phyloP scores from a whole-genome alignment of 805 yeast genomes.

The Tanozyma kutaoensis region DNA sequence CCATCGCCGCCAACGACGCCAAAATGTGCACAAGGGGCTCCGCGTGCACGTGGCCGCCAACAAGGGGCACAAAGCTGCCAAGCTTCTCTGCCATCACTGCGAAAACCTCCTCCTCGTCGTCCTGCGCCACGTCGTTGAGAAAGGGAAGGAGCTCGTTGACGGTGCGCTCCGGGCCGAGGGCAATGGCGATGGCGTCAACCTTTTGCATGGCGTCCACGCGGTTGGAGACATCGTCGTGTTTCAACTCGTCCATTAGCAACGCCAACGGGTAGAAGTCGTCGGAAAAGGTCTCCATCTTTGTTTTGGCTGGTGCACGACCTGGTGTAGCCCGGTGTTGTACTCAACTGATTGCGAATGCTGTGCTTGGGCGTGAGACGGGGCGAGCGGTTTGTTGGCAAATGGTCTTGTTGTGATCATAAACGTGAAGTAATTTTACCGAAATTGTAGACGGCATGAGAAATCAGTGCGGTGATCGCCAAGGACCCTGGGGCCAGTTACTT shows the following conservation, averaged over 20 bases:
- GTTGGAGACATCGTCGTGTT: conserved; percentile 90
- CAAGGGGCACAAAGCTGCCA: conserved; percentile 74
- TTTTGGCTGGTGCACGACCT: no score
- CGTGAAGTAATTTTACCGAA: no score
- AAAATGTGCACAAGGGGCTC: conserved; percentile 46
- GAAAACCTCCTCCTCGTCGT: conserved; percentile 96
- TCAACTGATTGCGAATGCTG: no score
- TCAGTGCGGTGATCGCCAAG: no score
- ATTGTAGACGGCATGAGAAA: no score
- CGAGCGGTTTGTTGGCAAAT: no score
- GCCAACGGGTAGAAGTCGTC: conserved; percentile 96
- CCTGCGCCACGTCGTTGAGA: conserved; percentile 79
- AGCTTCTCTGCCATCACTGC: conserved; percentile 86
- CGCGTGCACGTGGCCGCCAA: conserved; percentile 64
- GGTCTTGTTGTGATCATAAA: no score
- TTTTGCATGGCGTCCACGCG: conserved; percentile 92
- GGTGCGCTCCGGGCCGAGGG: conserved; percentile 89
- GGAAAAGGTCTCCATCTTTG: no score
- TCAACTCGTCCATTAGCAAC: conserved; percentile 88
- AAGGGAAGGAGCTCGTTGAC: conserved; percentile 83
- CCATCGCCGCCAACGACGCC: conserved; percentile 79
- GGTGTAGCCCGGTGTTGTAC: no score
- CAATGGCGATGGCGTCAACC: conserved; percentile 86
- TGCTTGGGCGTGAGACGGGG: no score
- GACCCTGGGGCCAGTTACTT: no score